Evolutionary conservation across 2,329 filamentous ascomycete species (phyloP), one percentile per base, ranked within the genome.

Genomic region (Ophiostoma novo-ulmi): DNA sequence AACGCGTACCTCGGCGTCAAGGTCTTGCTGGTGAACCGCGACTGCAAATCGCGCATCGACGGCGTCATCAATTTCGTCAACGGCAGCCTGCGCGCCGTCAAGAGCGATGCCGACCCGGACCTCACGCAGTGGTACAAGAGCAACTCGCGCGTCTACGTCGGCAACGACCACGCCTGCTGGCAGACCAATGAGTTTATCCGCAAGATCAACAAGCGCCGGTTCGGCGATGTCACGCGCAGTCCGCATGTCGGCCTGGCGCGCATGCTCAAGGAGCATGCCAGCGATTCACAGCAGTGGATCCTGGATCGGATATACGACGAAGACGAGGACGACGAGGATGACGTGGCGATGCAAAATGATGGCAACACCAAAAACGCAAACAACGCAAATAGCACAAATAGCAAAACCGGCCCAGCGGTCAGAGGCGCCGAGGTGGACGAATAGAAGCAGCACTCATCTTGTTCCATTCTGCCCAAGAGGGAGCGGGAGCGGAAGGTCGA

Each of bases 1-100:
- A 90, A 93, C 75, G 92, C 95, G 1, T 97, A 95, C 76, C 83
- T 91, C 3, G 93, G 92, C 1, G 87, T 97, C 67, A 90, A 95
- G 71, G 87, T 94, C 71, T 86, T 98, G 5, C 83, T 98, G 6
- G 89, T 90, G 11, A 90, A 90, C 75, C 85, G 93, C 85, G 85
- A 88, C 72, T 90, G 90, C 75, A 91, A 91, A 76, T 82, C 86
- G 8, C 85, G 85, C 64, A 84, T 97, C 67, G 83, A 88, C 1
- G 90, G 89, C 41, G 85, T 96, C 17, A 84, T 97, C 74, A 93
- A 91, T 73, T 97, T 97, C 77, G 90, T 97, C 22, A 88, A 89
- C 35, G 90, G 91, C 70, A 87, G 87, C 39, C 84, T 97, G 22
- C 88, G 92, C 14, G 89, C 92, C 0, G 87, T 97, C 75, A 90